phyloP scores from a whole-genome alignment of 176 grass and related monocot genomes.

The Miscanthus lutarioriparius region DNA sequence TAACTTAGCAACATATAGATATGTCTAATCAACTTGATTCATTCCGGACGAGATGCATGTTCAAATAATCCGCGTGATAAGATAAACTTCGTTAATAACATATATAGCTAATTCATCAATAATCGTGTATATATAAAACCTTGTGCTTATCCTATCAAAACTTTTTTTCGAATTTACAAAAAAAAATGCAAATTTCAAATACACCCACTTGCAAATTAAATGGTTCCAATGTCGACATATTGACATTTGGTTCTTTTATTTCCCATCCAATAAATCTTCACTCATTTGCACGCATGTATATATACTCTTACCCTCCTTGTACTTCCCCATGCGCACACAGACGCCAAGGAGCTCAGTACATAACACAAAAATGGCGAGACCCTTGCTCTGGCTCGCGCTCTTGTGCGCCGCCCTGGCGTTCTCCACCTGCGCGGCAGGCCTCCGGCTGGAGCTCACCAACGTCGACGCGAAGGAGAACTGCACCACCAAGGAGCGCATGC shows the following conservation, averaged over 20 bases:
- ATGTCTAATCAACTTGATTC: background rate
- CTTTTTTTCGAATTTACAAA: background rate
- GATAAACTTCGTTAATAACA: background rate
- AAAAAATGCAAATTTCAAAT: background rate
- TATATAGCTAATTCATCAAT: background rate
- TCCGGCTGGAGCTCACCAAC: slow-evolving; percentile 21
- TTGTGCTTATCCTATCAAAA: background rate
- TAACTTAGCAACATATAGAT: too few relatives aligned
- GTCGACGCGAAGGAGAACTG: slow-evolving; percentile 13
- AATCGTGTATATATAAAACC: background rate
- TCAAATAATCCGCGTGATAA: background rate
- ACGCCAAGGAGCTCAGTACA: background rate
- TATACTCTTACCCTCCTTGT: background rate
- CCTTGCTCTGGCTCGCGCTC: background rate
- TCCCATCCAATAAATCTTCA: background rate
- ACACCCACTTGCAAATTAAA: background rate
- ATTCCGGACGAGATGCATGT: background rate
- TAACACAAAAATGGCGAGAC: background rate
- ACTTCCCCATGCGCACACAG: background rate
- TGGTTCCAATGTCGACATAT: background rate
- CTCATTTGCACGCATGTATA: background rate
- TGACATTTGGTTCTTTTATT: background rate
- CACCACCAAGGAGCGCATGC: background rate
- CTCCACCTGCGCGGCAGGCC: background rate
- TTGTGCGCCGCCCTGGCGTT: background rate